Evolutionary conservation across 371 early-diverging fungal species (phyloP), one percentile per base, ranked within the genome.

Genomic region (Apophysomyces variabilis): DNA sequence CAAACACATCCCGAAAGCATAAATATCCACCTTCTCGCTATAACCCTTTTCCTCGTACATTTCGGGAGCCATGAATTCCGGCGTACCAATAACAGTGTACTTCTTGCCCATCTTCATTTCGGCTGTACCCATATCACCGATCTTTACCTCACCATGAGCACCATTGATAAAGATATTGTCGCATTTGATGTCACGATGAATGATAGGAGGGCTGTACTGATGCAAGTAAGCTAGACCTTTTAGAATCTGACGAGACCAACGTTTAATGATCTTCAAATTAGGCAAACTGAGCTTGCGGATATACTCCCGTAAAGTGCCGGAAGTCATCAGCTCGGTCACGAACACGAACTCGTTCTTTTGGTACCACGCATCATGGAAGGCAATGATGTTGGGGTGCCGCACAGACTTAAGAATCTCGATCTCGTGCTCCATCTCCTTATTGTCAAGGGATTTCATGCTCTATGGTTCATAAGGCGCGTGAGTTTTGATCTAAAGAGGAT

Each of bases 261-360:
- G 83, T 61, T 84, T 88, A 61, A 92, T 70, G 16, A 92, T 86
- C 61, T 89, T 90, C 72, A 64, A 75, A 69, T 73, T 88, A 65
- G 78, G 88, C 11, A 87, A 76, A 60, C 80, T 70, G 38, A 90
- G 70, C 37, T 84, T 85, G 41, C 79, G 85, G 50, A 89, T 81
- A 65, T 87, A 83, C 73, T 80, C 80, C 41, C 82, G 77, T 64
- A 88, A 66, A 13, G 91, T 93, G 7, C 95, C 95, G 1, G 90
- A 88, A 0, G 92, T 91, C 93, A 95, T 95, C 39, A 93, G 69
- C 70, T 95, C 95, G 3, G 95, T 95, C 37, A 95, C 89, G 72
- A 93, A 93, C 14, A 83, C 78, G 58, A 92, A 82, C 43, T 88
- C 85, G 32, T 78, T 82, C 12, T 86, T 74, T 45, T 71, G 72